phyloP scores from a whole-genome alignment of 176 grass and related monocot genomes.

The Dactylis glomerata region DNA sequence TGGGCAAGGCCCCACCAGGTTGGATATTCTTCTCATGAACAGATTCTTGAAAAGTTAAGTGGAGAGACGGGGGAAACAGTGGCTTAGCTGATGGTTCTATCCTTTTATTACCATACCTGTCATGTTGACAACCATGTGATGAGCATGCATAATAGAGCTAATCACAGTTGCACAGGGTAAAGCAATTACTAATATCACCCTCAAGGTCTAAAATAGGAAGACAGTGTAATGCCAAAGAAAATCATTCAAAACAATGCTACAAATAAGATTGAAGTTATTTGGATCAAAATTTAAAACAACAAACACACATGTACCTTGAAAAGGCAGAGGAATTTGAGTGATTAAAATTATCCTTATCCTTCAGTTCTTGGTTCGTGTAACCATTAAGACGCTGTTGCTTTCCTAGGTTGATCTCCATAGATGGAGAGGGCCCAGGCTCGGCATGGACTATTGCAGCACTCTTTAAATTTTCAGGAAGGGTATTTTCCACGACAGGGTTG shows the following conservation, averaged over 20 bases:
- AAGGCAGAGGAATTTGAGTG: conserved; percentile 91
- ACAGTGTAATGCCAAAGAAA: conserved; percentile 13
- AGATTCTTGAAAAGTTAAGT: conserved; percentile 30
- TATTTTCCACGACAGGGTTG: conserved; percentile 28
- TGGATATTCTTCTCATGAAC: conserved; percentile 37
- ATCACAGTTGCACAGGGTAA: conserved; percentile 18
- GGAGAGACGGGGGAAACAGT: conserved; percentile 36
- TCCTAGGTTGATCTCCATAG: conserved; percentile 32
- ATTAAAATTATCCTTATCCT: conserved; percentile 68
- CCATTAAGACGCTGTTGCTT: conserved; percentile 32
- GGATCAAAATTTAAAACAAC: background rate
- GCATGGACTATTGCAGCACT: conserved; percentile 32
- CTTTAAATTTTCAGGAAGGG: conserved; percentile 36
- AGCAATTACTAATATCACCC: background rate
- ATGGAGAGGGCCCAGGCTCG: conserved; percentile 45
- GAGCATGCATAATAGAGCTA: conserved; percentile 21
- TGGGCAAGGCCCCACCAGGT: conserved; percentile 25
- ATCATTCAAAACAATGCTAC: background rate
- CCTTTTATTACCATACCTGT: conserved; percentile 78
- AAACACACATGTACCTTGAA: conserved; percentile 53
- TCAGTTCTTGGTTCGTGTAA: conserved; percentile 37
- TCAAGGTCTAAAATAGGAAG: conserved; percentile 5
- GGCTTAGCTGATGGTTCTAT: conserved; percentile 42
- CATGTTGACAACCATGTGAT: conserved; percentile 21
- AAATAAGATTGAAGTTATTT: conserved; percentile 16